phyloP scores from a whole-genome alignment of 805 yeast genomes.

The Candida maesae region DNA sequence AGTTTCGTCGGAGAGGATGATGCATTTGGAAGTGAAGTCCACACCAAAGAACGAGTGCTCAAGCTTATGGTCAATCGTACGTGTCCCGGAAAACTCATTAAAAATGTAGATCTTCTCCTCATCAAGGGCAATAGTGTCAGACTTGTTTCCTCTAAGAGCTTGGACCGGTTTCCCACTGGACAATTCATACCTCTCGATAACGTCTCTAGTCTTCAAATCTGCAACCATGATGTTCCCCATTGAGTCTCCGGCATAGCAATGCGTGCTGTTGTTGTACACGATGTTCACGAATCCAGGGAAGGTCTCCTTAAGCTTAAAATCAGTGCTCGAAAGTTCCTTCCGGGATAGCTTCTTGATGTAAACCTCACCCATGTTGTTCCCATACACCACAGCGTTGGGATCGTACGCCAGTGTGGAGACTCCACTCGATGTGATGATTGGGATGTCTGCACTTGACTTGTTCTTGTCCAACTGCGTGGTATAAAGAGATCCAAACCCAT shows the following conservation, averaged over 20 bases:
- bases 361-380: slow-evolving; percentile 19
- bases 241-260: slow-evolving; percentile 23
- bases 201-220: slow-evolving; percentile 14
- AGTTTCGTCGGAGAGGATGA: slow-evolving; percentile 12
- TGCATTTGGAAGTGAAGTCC: slow-evolving; percentile 21
- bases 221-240: slow-evolving; percentile 17
- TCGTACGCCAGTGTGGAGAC: slow-evolving; percentile 17
- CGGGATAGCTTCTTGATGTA: slow-evolving; percentile 14
- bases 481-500: slow-evolving; percentile 19
- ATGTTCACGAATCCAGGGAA: slow-evolving; percentile 16
- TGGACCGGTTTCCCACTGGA: slow-evolving; percentile 6
- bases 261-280: slow-evolving; percentile 14
- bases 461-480: slow-evolving; percentile 15
- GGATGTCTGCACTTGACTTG: slow-evolving; percentile 17
- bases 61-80: not conserved
- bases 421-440: slow-evolving; percentile 19
- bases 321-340: slow-evolving; percentile 16
- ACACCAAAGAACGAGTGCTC: slow-evolving; percentile 18
- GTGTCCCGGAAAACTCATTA: slow-evolving; percentile 2
- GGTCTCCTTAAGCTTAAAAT: slow-evolving; percentile 5
- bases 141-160: slow-evolving; percentile 12
- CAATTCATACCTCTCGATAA: slow-evolving; percentile 9
- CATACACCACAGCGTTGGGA: slow-evolving; percentile 17
- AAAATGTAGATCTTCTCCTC: slow-evolving; percentile 8
- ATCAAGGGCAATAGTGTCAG: slow-evolving; percentile 9